Conservation (phyloP, 306 rosid genomes). For the Biancaea sappan region DNA sequence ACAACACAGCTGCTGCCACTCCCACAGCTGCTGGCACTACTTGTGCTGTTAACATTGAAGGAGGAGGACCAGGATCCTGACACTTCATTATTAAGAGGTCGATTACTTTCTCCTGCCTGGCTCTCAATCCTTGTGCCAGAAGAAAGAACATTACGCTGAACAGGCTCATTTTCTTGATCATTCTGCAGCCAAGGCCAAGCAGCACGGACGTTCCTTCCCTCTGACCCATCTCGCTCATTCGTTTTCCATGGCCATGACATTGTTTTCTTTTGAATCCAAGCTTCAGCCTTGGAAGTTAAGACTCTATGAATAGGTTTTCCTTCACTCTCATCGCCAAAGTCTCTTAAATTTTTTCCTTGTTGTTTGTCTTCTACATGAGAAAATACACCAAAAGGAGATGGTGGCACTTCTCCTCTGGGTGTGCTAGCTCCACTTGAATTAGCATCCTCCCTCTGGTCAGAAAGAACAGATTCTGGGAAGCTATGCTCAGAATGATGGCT, state of each 20-base stretch:
- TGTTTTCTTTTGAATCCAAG: conserved; percentile 88
- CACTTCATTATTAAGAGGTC: conserved; percentile 65
- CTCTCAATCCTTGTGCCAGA: conserved; percentile 54
- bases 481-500: conserved; percentile 70
- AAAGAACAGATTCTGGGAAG: conserved; percentile 47
- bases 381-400: conserved; percentile 57
- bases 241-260: conserved; percentile 92
- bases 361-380: conserved; percentile 63
- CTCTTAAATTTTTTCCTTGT: conserved; percentile 57
- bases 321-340: conserved; percentile 70
- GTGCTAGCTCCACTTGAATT: conserved; percentile 96
- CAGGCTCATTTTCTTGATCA: conserved; percentile 70
- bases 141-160: conserved; percentile 47
- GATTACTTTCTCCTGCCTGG: conserved; percentile 56
- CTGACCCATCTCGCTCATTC: conserved; percentile 68
- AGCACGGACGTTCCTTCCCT: conserved; percentile 47
- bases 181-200: conserved; percentile 64
- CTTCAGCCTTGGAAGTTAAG: conserved; percentile 77
- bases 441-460: conserved; percentile 82
- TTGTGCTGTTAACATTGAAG: conserved; percentile 82
- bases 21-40: conserved; percentile 98
- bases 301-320: conserved; percentile 72
- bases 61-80: conserved; percentile 79
- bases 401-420: conserved; percentile 75
- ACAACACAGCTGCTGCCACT: conserved; percentile 79